phyloP scores from a whole-genome alignment of 768 basidiomycete species.

The Austroboletus festivus region DNA sequence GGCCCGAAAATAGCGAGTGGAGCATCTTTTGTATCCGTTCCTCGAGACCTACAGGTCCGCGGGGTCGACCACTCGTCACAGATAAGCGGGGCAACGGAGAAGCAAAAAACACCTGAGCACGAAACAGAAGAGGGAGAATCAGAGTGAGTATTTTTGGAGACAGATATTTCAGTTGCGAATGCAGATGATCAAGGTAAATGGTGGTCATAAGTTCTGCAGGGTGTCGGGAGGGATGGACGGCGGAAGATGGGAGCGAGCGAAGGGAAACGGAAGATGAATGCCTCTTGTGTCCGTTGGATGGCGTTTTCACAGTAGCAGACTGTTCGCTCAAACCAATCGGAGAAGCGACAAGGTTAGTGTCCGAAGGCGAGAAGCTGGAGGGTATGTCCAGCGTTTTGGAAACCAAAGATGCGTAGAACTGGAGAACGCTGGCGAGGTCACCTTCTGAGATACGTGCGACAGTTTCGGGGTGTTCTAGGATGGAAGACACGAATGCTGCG shows the following conservation, averaged over 20 bases:
- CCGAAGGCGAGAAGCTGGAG: conserved; percentile 12
- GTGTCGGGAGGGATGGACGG: conserved; percentile 36
- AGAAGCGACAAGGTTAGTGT: conserved; percentile 23
- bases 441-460: conserved; percentile 60
- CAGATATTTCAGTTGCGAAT: conserved; percentile 57
- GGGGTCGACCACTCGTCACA: conserved; percentile 39
- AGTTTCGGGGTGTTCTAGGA: conserved; percentile 50
- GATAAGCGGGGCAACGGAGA: conserved; percentile 68
- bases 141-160: conserved; percentile 48
- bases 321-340: conserved; percentile 32
- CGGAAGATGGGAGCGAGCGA: conserved; percentile 37
- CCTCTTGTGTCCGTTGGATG: conserved; percentile 46
- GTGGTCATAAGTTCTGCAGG: conserved; percentile 63
- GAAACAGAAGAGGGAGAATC: conserved; percentile 74
- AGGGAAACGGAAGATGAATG: conserved; percentile 62
- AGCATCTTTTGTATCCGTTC: conserved; percentile 56
- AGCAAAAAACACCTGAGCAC: conserved; percentile 60
- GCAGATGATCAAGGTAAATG: conserved; percentile 62
- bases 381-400: conserved; percentile 47
- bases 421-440: conserved; percentile 52
- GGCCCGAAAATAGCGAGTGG: conserved; percentile 56
- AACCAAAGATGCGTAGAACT: conserved; percentile 59
- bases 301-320: conserved; percentile 18
- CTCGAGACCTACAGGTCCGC: conserved; percentile 39
- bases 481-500: conserved; percentile 51